Conservation (phyloP, 2,329 filamentous ascomycete genomes). For the Chaetomium olivaceum region DNA sequence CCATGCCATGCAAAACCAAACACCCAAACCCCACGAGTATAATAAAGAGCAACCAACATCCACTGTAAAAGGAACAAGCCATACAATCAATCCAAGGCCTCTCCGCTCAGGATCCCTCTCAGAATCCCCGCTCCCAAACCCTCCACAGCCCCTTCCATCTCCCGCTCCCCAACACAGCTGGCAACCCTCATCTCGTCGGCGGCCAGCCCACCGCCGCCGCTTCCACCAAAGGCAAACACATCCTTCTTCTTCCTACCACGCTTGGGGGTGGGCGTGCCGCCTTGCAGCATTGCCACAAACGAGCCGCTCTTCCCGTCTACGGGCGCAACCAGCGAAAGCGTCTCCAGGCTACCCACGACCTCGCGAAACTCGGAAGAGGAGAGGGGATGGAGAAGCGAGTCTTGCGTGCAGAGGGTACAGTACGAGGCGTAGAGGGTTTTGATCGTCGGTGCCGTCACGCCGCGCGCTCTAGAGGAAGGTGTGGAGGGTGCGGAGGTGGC, state of each 20-base stretch:
- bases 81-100: constrained; percentile 50
- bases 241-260: constrained; percentile 60
- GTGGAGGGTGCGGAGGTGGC: constrained; percentile 40
- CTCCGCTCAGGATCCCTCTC: constrained; percentile 61
- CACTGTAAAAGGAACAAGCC: neutral
- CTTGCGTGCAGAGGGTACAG: constrained; percentile 75
- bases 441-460: constrained; percentile 69
- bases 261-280: constrained; percentile 58
- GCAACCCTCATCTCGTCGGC: constrained; percentile 76
- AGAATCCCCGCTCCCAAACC: constrained; percentile 62
- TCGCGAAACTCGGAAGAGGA: constrained; percentile 93
- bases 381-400: constrained; percentile 86
- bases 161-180: constrained; percentile 77
- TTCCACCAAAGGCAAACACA: constrained; percentile 48
- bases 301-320: constrained; percentile 70
- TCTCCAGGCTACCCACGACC: constrained; percentile 86
- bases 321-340: constrained; percentile 73
- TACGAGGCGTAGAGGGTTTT: constrained; percentile 86
- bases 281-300: constrained; percentile 45
- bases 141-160: constrained; percentile 71
- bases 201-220: constrained; percentile 32
- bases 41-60: neutral
- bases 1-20: constrained; percentile 10
- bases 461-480: constrained; percentile 49
- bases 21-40: neutral